A percentile compares a stretch with the other conserved stretches of the same genome.
Conservation (phyloP, 2,329 filamentous ascomycete species). For the Penicillium brevicompactum region DNA sequence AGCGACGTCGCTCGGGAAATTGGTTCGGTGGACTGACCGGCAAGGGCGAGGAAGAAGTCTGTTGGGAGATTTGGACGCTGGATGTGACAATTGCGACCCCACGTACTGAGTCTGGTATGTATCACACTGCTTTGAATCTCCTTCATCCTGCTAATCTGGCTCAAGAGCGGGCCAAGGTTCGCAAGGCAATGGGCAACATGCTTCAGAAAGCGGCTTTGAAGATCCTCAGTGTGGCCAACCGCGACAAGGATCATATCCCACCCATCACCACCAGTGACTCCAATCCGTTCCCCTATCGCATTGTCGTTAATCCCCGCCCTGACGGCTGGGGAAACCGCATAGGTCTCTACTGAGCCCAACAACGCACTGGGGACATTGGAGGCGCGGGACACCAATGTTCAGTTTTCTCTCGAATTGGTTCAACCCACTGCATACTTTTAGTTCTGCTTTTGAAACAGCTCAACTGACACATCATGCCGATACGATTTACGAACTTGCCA, state of each 20-base stretch:
- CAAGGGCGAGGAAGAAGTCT: conserved; percentile 86
- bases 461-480: neutral
- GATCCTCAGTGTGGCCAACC: conserved; percentile 82
- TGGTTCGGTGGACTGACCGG: conserved; percentile 58
- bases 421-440: conserved; percentile 4
- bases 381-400: neutral
- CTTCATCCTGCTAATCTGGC: conserved; percentile 1
- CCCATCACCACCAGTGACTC: conserved; percentile 89
- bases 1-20: conserved; percentile 75
- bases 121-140: neutral
- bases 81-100: conserved; percentile 92
- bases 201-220: conserved; percentile 86
- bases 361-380: no score
- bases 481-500: conserved; percentile 1
- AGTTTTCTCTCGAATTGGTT: neutral
- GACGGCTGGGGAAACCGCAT: conserved; percentile 79
- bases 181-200: conserved; percentile 86
- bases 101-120: conserved; percentile 79
- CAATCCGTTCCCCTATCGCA: conserved; percentile 95
- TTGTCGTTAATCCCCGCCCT: conserved; percentile 81
- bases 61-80: conserved; percentile 95
- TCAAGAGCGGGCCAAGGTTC: conserved; percentile 81
- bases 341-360: conserved; percentile 64
- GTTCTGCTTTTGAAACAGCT: neutral
- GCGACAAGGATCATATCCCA: conserved; percentile 92